phyloP scores from a whole-genome alignment of 2,329 filamentous ascomycete genomes.

The Elsinoe arachidis region DNA sequence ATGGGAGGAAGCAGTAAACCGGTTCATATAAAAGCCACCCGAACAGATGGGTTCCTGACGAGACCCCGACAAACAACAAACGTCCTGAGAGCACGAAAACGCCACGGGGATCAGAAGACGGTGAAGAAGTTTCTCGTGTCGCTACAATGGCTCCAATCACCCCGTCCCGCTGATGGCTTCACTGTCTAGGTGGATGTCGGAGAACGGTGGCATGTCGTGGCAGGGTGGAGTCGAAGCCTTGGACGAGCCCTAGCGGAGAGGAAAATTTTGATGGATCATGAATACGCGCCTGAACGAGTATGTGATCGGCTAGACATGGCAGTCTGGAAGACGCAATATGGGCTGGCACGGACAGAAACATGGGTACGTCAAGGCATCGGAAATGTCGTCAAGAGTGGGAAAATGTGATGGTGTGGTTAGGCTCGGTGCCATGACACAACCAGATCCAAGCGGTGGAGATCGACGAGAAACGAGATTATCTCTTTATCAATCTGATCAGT shows the following conservation, averaged over 20 bases:
- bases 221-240: constrained; percentile 1
- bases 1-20: background rate
- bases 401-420: background rate
- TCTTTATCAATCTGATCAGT: constrained; percentile 10
- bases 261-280: background rate
- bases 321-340: background rate
- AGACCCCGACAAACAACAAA: background rate
- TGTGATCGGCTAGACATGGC: constrained; percentile 6
- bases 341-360: constrained; percentile 9
- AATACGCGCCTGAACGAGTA: background rate
- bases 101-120: background rate
- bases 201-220: background rate
- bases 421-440: background rate
- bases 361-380: background rate
- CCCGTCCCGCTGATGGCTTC: background rate
- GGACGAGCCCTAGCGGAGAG: background rate
- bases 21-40: constrained; percentile 4
- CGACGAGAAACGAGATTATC: constrained; percentile 5
- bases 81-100: background rate
- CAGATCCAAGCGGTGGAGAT: background rate
- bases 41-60: background rate
- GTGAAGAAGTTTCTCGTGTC: constrained; percentile 2
- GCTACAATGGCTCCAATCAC: background rate
- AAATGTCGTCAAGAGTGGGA: constrained; percentile 8
- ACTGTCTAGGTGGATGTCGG: background rate